Evolutionary conservation across 2,329 filamentous ascomycete genomes (phyloP), one percentile per base, ranked within the genome.

Genomic region (Colletotrichum magnum): DNA sequence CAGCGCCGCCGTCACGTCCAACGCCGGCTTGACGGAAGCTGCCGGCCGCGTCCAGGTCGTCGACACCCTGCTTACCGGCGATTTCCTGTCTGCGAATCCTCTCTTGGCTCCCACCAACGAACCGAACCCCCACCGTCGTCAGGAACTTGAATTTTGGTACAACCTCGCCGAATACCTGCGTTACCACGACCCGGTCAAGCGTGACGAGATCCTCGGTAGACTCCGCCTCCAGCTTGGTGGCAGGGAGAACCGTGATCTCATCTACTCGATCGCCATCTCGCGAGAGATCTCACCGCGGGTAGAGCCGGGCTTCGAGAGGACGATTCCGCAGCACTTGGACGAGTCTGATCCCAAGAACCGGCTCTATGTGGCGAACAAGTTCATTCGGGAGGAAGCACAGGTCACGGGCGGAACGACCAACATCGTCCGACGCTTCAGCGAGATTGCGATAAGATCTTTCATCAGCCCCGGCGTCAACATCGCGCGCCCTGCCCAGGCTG

Each of bases 211-310:
- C 1, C 83, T 97, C 36, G 80, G 80, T 5, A 86, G 86, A 59
- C 88, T 94, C 79, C 90, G 94, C 39, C 87, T 87, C 64, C 85
- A 95, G 24, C 86, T 97, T 13, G 92, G 94, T 73, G 92, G 92
- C 56, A 88, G 92, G 26, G 95, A 98, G 81, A 96, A 95, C 75
- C 90, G 95, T 61, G 94, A 98, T 77, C 92, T 97, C 18, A 88
- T 98, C 65, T 97, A 97, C 80, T 96, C 93, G 0, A 92, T 97
- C 72, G 93, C 93, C 9, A 89, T 97, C 64, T 90, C 93, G 16
- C 90, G 94, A 28, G 90, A 95, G 71, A 85, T 94, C 58, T 90
- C 92, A 53, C 89, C 90, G 39, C 88, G 90, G 53, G 89, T 87
- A 75, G 87, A 87, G 15, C 83, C 89, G 12, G 87, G 86, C 72